phyloP scores from a whole-genome alignment of 2,329 filamentous ascomycete genomes.

The Albophoma yamanashiensis region DNA sequence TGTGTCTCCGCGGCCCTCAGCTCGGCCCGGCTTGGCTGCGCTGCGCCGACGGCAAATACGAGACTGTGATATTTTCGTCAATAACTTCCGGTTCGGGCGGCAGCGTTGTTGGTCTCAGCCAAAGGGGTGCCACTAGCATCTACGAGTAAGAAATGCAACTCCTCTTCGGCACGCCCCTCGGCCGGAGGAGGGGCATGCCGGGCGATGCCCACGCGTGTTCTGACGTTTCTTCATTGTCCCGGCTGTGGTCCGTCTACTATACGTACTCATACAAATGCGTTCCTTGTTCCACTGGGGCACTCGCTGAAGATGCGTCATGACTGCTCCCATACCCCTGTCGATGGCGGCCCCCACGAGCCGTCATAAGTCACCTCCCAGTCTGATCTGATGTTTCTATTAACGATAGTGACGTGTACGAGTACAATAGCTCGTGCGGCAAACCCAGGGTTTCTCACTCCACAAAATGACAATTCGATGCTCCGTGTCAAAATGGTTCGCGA shows the following conservation, averaged over 20 bases:
- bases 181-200: background rate
- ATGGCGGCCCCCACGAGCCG: background rate
- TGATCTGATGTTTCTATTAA: background rate
- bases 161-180: background rate
- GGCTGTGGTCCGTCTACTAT: too few species aligned
- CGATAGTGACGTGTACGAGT: background rate
- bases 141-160: background rate
- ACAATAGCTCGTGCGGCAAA: background rate
- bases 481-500: background rate
- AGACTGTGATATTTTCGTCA: background rate
- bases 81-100: background rate
- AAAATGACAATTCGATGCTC: background rate
- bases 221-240: too few species aligned
- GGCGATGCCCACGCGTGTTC: background rate
- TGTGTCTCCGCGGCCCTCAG: background rate
- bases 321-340: background rate
- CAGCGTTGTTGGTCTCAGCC: background rate
- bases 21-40: background rate
- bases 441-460: background rate
- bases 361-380: background rate
- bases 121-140: background rate
- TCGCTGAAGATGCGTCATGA: background rate
- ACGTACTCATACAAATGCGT: too few species aligned
- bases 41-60: background rate
- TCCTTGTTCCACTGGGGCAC: background rate